Percentiles rank a stretch among this genome's conserved stretches.
These are phyloP conservation scores for Fraxinus sp. DNA, from an alignment of 305 asterid species.

Conservation along the genomic window DNA sequence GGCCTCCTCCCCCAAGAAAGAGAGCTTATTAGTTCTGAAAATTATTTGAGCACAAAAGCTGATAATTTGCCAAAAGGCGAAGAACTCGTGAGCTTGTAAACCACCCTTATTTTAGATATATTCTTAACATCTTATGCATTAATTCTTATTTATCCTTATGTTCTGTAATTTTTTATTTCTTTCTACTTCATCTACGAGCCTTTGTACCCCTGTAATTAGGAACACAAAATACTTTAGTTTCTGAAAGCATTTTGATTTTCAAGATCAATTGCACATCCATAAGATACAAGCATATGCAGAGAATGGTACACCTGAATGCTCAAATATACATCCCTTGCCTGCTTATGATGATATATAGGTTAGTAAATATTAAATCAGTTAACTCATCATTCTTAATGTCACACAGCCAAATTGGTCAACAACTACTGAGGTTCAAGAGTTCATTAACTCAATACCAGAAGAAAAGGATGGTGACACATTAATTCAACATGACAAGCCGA, in stretches of 20 bases:
- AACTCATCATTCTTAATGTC: conserved; percentile 32
- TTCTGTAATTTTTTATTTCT: not conserved
- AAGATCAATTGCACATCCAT: not conserved
- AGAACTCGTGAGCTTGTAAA: conserved; percentile 56
- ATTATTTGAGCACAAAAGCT: conserved; percentile 23
- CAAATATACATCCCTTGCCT: not conserved
- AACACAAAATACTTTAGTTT: not conserved
- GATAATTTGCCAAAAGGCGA: conserved; percentile 38
- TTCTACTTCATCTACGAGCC: not conserved
- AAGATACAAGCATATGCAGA: conserved; percentile 1
- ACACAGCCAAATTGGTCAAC: conserved; percentile 42
- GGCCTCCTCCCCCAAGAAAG: conserved; percentile 26
- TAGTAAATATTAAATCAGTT: conserved; percentile 13
- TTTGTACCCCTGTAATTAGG: not conserved
- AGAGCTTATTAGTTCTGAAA: conserved; percentile 26
- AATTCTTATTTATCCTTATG: not conserved
- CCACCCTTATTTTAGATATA: conserved; percentile 18
- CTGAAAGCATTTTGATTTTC: not conserved
- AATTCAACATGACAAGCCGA: not conserved
- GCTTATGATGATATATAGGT: not conserved
- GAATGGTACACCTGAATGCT: conserved; percentile 11
- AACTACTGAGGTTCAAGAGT: conserved; percentile 27
- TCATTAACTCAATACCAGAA: conserved; percentile 27
- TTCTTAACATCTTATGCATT: not conserved
- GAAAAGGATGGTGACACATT: conserved; percentile 36